Base-by-base conservation (phyloP, 2,329 filamentous ascomycete genomes). In the Fusarium chaquense region DNA sequence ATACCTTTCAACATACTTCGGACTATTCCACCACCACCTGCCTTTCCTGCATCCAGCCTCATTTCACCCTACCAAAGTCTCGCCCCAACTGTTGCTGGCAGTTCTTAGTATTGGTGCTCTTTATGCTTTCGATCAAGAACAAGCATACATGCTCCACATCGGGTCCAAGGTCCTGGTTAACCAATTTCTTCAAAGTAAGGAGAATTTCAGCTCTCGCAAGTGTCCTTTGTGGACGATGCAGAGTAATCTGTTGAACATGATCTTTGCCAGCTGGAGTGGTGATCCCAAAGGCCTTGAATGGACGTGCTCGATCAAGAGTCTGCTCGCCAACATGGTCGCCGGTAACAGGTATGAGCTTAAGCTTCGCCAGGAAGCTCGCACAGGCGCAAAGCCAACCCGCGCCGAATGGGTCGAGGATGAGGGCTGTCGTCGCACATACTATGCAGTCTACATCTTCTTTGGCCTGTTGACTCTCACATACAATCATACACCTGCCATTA, bases 221-320 rank as follows among this genome's bases (percentile, higher is more conserved):
- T 98, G 95, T 76, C 96, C 96, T 6, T 82, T 99, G 16, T 98
- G 96, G 95, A 96, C 95, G 49, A 98, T 98, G 93, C 96, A 99
- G 79, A 93, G 93, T 79, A 97, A 94, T 5, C 84, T 99, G 56
- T 85, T 99, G 62, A 99, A 99, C 85, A 98, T 98, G 96, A 91
- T 98, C 71, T 98, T 99, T 79, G 94, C 96, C 58, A 98, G 94
- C 84, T 99, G 96, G 96, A 98, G 96, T 79, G 96, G 96, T 75
- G 96, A 98, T 77, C 92, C 96, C 36, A 98, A 98, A 81, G 96
- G 96, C 38, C 86, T 99, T 4, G 96, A 99, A 80, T 99, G 96
- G 96, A 94, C 96, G 36, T 98, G 95, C 81, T 98, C 96, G 3
- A 98, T 99, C 82, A 98, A 98, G 87, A 97, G 94, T 84, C 86